Conservation (phyloP, 345 rosid genomes). For the Fremontodendron californicum region DNA sequence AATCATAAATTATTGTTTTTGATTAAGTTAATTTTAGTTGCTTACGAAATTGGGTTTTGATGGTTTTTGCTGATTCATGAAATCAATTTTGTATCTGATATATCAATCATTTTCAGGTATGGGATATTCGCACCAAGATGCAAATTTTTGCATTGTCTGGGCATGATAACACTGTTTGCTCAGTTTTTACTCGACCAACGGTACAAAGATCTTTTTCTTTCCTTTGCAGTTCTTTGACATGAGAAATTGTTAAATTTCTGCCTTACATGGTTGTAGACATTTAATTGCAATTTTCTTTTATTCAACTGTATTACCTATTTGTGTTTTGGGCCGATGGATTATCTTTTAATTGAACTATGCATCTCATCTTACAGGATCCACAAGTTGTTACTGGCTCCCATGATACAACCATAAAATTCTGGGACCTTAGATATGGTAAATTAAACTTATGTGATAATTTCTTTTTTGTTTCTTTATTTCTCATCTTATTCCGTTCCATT, state of each 20-base stretch:
- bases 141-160: slow-evolving; percentile 95
- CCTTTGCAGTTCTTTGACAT: neutral
- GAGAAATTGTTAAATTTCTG: neutral
- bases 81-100: slow-evolving; percentile 22
- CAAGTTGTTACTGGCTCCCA: slow-evolving; percentile 99
- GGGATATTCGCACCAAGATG: slow-evolving; percentile 97
- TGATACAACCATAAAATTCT: slow-evolving; percentile 90
- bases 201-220: slow-evolving; percentile 33
- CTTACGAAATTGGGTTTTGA: neutral
- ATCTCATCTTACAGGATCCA: slow-evolving; percentile 66
- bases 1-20: neutral
- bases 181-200: slow-evolving; percentile 88
- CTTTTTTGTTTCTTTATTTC: neutral
- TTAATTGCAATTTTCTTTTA: neutral
- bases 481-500: neutral
- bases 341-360: slow-evolving; percentile 1
- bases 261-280: neutral
- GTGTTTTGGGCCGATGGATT: neutral
- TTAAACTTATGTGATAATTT: neutral
- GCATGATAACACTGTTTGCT: slow-evolving; percentile 94
- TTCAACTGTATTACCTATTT: neutral
- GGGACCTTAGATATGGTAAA: slow-evolving; percentile 97
- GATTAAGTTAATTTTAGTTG: neutral
- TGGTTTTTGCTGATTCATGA: slow-evolving; percentile 15
- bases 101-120: slow-evolving; percentile 53